phyloP scores from a whole-genome alignment of 768 basidiomycete species.

The Chalciporus chontae region DNA sequence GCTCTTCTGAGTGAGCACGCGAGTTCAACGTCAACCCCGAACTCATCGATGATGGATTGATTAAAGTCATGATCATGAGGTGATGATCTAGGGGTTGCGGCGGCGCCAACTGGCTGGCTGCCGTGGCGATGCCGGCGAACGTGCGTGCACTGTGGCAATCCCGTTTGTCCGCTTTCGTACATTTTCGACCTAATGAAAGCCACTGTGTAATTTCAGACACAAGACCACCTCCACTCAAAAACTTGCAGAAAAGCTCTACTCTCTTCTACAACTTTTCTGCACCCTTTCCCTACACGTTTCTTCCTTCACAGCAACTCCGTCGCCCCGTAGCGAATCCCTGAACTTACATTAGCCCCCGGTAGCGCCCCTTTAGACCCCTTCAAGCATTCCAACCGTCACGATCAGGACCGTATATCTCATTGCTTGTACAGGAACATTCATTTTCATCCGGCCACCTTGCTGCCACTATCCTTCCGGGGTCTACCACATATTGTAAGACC shows the following conservation, averaged over 20 bases:
- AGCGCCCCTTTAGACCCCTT: slow-evolving; percentile 13
- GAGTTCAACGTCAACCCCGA: neutral
- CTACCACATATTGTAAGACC: neutral
- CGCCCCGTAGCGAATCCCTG: neutral
- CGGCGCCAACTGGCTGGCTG: slow-evolving; percentile 13
- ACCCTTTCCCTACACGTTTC: slow-evolving; percentile 6
- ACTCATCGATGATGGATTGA: slow-evolving; percentile 11
- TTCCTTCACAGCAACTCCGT: slow-evolving; percentile 9
- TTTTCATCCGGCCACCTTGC: slow-evolving; percentile 6
- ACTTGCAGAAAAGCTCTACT: slow-evolving; percentile 13
- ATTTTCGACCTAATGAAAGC: slow-evolving; percentile 17
- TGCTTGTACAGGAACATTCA: slow-evolving; percentile 6
- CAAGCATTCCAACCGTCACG: slow-evolving; percentile 1
- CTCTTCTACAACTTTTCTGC: slow-evolving; percentile 8
- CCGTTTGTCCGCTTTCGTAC: slow-evolving; percentile 17
- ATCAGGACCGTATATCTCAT: slow-evolving; percentile 9
- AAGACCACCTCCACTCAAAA: slow-evolving; percentile 31
- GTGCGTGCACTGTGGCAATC: slow-evolving; percentile 31
- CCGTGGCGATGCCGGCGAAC: slow-evolving; percentile 34
- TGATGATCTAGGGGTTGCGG: slow-evolving; percentile 9
- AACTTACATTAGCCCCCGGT: slow-evolving; percentile 7
- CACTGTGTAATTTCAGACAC: slow-evolving; percentile 37
- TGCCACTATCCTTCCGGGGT: neutral
- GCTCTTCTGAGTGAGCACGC: slow-evolving; percentile 1
- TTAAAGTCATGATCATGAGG: slow-evolving; percentile 20